Base-by-base conservation (phyloP, 2,329 filamentous ascomycete genomes). In the Fusarium dimerum region DNA sequence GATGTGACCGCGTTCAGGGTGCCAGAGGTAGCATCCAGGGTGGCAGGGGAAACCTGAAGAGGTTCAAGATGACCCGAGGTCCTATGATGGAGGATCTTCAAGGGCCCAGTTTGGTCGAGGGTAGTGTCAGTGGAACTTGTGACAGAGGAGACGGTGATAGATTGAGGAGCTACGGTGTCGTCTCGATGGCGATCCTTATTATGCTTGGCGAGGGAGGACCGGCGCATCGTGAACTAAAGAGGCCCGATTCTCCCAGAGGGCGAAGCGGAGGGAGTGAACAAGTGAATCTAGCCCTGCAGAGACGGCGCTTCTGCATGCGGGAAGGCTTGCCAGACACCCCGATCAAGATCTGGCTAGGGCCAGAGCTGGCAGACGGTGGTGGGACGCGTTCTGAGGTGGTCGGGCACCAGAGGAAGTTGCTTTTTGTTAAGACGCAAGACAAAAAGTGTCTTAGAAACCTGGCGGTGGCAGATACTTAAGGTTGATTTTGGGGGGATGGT, bases 201-300 rank as follows among this genome's bases (percentile, higher is more conserved):
- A n/a, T 47, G 26, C 48, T 48, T 55, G 40, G 49, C 48, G 45
- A 53, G 48, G 43, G 64, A 52, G 34, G 53, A 43, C 41, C 48
- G 54, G 48, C 64, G 63, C 64, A 66, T 66, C 53, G 54, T 66
- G 57, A 63, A 51, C 38, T 50, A 51, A 50, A 43, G 29, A 40
- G 32, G 3, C 32, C 51, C 43, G 45, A 46, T 29, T 48, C 43
- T 32, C 10, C 32, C 32, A 36, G 32, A 41, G n/a, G 32, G 46
- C 30, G 30, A 20, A 47, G 51, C 29, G 46, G 52, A 46, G 45
- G 54, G 54, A 44, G 41, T 44, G 50, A 34, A 46, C 34, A 45
- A 54, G 50, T 45, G 52, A 58, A 64, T 64, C 55, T 54, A 58
- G 50, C 53, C 44, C 47, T 56, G 42, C 43, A 54, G 39, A 41